A percentile compares a stretch with the other conserved stretches of the same genome.
phyloP scores from a whole-genome alignment of 306 rosid genomes.

The Lithocarpus polystachyus region DNA sequence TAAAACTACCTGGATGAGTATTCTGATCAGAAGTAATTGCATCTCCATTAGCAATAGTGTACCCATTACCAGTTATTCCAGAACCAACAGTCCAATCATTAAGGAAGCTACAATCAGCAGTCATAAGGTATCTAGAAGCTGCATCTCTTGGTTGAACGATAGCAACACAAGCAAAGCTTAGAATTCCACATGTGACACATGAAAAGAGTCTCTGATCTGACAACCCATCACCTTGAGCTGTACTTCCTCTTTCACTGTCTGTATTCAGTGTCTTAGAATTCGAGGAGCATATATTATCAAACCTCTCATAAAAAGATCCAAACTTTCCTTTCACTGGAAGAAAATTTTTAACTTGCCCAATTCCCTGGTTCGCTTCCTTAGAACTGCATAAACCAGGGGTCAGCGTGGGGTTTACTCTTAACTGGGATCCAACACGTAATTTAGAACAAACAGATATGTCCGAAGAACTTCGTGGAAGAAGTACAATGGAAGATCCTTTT shows the following conservation, averaged over 20 bases:
- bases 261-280: constrained; percentile 43
- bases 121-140: constrained; percentile 85
- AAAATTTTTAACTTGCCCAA: constrained; percentile 45
- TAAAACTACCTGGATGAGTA: constrained; percentile 52
- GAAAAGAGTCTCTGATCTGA: constrained; percentile 92
- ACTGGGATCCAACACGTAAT: constrained; percentile 69
- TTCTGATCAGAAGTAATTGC: constrained; percentile 36
- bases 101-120: constrained; percentile 88
- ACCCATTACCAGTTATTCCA: constrained; percentile 45
- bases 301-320: constrained; percentile 45
- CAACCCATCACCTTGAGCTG: constrained; percentile 49
- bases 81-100: constrained; percentile 80
- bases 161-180: constrained; percentile 93
- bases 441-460: constrained; percentile 77
- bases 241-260: constrained; percentile 37
- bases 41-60: constrained; percentile 32
- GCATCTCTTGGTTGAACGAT: constrained; percentile 83
- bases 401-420: constrained; percentile 45
- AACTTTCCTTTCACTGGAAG: constrained; percentile 56
- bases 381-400: constrained; percentile 47
- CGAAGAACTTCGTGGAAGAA: constrained; percentile 82
- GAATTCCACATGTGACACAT: constrained; percentile 92
- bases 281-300: constrained; percentile 34
- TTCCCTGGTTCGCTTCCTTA: constrained; percentile 45
- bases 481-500: constrained; percentile 67